Evolutionary conservation across 2,329 filamentous ascomycete genomes (phyloP).

Genomic region (Xylaria arbuscula): DNA sequence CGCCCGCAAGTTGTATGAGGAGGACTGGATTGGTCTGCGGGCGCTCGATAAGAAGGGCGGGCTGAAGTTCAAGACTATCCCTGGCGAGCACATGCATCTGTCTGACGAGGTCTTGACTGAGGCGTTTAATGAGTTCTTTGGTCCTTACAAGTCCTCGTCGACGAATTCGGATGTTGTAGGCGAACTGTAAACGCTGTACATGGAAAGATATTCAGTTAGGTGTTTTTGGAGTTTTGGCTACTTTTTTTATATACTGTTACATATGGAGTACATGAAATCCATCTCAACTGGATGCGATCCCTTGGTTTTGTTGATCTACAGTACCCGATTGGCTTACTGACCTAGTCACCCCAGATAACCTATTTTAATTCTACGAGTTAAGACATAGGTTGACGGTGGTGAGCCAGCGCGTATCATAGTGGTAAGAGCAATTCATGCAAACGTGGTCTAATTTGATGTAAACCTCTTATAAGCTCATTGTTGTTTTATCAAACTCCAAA

Average conservation of each 20-base stretch:
- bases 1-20: slow-evolving; percentile 78
- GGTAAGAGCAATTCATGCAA: background rate
- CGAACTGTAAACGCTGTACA: slow-evolving; percentile 27
- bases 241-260: slow-evolving; percentile 20
- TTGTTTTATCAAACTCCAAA: slow-evolving; percentile 31
- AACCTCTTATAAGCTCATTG: too few species aligned
- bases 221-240: slow-evolving; percentile 28
- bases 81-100: slow-evolving; percentile 87
- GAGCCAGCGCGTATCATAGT: background rate
- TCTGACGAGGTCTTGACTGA: slow-evolving; percentile 71
- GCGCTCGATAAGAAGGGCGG: slow-evolving; percentile 81
- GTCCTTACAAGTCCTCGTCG: slow-evolving; percentile 55
- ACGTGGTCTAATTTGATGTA: background rate
- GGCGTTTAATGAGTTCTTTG: slow-evolving; percentile 75
- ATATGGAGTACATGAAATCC: background rate
- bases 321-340: background rate
- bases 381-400: background rate
- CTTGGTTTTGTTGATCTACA: background rate
- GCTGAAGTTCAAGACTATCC: slow-evolving; percentile 77
- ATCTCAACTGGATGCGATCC: background rate
- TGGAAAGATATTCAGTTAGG: slow-evolving; percentile 16
- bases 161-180: background rate
- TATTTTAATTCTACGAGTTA: background rate
- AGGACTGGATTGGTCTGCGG: slow-evolving; percentile 94
- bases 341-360: background rate